Percentiles rank a stretch among this genome's conserved stretches.
These are phyloP conservation scores for Cercospora beticola DNA, from an alignment of 2,329 filamentous ascomycete species.

Conservation along the genomic window DNA sequence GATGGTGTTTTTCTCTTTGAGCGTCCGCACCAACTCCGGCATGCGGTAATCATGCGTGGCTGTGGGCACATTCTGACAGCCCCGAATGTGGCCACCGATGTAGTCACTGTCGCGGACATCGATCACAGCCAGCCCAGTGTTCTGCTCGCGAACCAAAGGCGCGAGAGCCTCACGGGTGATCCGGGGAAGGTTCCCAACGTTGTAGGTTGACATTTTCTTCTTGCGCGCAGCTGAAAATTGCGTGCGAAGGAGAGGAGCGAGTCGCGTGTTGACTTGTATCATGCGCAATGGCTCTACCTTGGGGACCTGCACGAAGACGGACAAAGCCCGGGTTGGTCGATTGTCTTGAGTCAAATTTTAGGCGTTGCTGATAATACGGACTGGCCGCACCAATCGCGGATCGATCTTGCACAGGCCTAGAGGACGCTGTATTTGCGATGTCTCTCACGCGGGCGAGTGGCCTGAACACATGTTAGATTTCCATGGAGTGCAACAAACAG, in stretches of 20 bases:
- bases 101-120: constrained; percentile 91
- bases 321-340: not conserved
- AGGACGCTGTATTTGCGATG: not conserved
- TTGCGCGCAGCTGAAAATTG: not conserved
- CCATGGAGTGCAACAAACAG: not conserved
- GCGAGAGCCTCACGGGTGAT: constrained; percentile 70
- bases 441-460: not conserved
- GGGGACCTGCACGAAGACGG: not conserved
- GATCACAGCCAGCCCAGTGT: constrained; percentile 64
- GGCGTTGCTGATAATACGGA: not conserved
- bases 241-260: not conserved
- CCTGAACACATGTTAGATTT: not conserved
- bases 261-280: not conserved
- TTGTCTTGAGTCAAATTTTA: not conserved
- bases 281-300: not conserved
- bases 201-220: constrained; percentile 40
- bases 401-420: not conserved
- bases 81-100: constrained; percentile 83
- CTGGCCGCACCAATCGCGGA: not conserved
- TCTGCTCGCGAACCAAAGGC: constrained; percentile 51
- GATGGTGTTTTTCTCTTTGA: constrained; percentile 76
- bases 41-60: constrained; percentile 70
- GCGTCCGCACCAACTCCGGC: constrained; percentile 76
- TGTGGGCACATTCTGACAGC: constrained; percentile 73
- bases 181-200: constrained; percentile 63